Percentiles rank a stretch among this genome's conserved stretches.
Evolutionary conservation across 805 yeast species (phyloP).

Genomic region (Kodamaea laetipori): DNA sequence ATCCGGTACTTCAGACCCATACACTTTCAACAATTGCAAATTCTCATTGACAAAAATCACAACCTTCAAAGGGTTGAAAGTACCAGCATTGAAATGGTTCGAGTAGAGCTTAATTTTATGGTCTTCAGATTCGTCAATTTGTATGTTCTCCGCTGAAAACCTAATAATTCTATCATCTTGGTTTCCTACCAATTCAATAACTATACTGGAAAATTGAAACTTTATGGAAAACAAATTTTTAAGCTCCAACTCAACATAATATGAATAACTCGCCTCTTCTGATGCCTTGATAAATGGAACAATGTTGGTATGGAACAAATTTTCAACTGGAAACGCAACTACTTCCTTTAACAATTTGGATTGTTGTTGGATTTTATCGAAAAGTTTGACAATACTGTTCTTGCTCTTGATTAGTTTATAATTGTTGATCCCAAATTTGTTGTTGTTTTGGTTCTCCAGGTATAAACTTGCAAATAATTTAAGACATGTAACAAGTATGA

Average conservation of each 20-base stretch:
- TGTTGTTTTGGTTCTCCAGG: constrained; percentile 13
- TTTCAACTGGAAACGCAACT: constrained; percentile 33
- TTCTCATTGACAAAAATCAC: constrained; percentile 20
- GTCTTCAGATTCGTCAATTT: constrained; percentile 8
- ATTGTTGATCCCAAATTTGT: constrained; percentile 30
- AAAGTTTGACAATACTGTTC: constrained; percentile 19
- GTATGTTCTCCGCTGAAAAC: constrained; percentile 15
- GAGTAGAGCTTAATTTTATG: constrained; percentile 25
- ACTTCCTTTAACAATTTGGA: constrained; percentile 21
- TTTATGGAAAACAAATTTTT: constrained; percentile 30
- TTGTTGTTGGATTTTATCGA: constrained; percentile 21
- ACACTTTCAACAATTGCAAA: constrained; percentile 21
- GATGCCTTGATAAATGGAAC: constrained; percentile 39
- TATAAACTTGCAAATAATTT: constrained; percentile 39
- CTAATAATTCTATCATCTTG: constrained; percentile 12
- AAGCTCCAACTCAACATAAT: constrained; percentile 38
- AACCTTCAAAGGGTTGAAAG: constrained; percentile 27
- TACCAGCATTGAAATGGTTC: constrained; percentile 35
- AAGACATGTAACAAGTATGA: constrained; percentile 43
- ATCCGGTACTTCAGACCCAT: constrained; percentile 3
- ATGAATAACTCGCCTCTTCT: constrained; percentile 20
- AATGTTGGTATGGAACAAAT: constrained; percentile 38
- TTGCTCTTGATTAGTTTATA: constrained; percentile 24
- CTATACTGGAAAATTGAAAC: constrained; percentile 24
- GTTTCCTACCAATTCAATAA: constrained; percentile 21